Evolutionary conservation across 108 stramenopile species (phyloP).

Genomic region (Cyclotella distinguenda): DNA sequence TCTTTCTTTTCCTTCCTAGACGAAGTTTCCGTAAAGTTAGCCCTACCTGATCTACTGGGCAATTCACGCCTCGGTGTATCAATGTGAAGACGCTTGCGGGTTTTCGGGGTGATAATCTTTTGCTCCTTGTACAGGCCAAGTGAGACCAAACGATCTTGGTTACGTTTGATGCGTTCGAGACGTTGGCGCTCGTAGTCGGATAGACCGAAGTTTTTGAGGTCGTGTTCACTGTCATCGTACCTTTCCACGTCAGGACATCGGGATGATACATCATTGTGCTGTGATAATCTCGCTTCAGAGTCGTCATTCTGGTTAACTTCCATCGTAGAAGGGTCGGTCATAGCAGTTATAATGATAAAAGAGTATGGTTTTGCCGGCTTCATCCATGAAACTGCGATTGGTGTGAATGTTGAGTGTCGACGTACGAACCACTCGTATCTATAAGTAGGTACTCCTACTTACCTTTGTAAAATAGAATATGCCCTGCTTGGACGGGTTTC

Average conservation of each 20-base stretch:
- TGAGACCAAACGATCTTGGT: constrained; percentile 27
- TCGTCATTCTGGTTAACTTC: too few relatives aligned
- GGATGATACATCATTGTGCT: not conserved
- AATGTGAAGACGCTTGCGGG: constrained; percentile 4
- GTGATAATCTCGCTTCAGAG: not conserved
- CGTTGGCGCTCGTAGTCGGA: constrained; percentile 40
- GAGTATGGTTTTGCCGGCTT: too few relatives aligned
- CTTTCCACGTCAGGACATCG: not conserved
- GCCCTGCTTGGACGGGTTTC: too few relatives aligned
- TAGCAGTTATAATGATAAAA: too few relatives aligned
- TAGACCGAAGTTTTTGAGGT: constrained; percentile 13
- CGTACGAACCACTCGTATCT: too few relatives aligned
- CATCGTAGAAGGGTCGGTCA: too few relatives aligned
- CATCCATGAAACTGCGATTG: too few relatives aligned
- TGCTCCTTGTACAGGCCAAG: constrained; percentile 22
- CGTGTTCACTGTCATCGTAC: not conserved
- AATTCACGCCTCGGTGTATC: constrained; percentile 24
- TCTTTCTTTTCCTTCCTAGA: constrained; percentile 1
- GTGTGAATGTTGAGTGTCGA: too few relatives aligned
- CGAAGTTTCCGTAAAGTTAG: constrained; percentile 1
- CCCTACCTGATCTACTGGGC: constrained; percentile 25
- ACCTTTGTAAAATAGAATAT: too few relatives aligned
- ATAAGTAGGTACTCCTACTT: too few relatives aligned
- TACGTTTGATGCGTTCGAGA: constrained; percentile 40
- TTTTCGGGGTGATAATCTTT: constrained; percentile 12